Conservation (phyloP, 2,329 filamentous ascomycete genomes). For the Gyromitra esculenta region DNA sequence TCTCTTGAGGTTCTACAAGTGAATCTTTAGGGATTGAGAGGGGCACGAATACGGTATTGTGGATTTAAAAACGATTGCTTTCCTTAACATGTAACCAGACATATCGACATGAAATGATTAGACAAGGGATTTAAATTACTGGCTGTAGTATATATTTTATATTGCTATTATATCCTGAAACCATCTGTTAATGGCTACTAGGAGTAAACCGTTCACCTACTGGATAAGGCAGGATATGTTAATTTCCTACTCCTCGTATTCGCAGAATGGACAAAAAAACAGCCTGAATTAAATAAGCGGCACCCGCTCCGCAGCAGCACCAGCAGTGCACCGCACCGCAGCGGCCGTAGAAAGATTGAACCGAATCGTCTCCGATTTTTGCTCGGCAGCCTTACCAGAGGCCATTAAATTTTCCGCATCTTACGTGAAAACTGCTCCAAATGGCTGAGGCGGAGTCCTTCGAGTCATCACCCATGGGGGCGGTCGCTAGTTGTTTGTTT, state of each 20-base stretch:
- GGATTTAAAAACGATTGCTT: background rate
- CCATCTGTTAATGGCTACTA: background rate
- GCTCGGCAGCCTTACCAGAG: slow-evolving; percentile 32
- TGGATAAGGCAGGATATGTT: slow-evolving; percentile 22
- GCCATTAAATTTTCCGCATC: slow-evolving; percentile 4
- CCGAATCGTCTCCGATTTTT: slow-evolving; percentile 15
- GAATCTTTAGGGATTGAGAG: background rate
- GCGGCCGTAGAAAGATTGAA: slow-evolving; percentile 10
- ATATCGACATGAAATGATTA: background rate
- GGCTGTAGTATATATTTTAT: background rate
- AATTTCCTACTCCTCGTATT: slow-evolving; percentile 12
- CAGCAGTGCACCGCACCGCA: background rate
- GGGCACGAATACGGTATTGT: background rate
- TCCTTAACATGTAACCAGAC: background rate
- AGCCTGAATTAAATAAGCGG: slow-evolving; percentile 11
- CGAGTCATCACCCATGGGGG: slow-evolving; percentile 37
- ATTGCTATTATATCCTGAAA: background rate
- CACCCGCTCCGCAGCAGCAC: background rate
- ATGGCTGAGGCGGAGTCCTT: slow-evolving; percentile 22
- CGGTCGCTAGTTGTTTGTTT: slow-evolving; percentile 19
- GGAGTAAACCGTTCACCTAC: background rate
- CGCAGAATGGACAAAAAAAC: background rate
- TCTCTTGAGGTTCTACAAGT: background rate
- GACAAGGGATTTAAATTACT: background rate
- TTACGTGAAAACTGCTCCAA: slow-evolving; percentile 32